Evolutionary conservation across 2,329 filamentous ascomycete species (phyloP).

Genomic region (Epichloe sp.): DNA sequence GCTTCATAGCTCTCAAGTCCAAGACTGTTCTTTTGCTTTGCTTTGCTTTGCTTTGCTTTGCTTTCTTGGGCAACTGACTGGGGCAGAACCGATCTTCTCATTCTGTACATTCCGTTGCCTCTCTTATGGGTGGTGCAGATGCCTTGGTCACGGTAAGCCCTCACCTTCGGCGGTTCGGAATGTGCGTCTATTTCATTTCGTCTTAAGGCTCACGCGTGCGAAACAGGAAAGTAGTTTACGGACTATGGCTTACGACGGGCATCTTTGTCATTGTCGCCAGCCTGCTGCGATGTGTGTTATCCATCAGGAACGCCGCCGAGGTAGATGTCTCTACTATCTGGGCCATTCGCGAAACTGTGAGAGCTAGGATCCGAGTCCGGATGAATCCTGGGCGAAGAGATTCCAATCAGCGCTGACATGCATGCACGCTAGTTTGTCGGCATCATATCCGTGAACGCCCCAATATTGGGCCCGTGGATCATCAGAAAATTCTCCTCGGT

Average conservation of each 20-base stretch:
- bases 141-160: constrained; percentile 9
- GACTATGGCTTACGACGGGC: constrained; percentile 13
- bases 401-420: background rate
- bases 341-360: constrained; percentile 15
- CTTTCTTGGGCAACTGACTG: background rate
- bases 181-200: no score
- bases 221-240: constrained; percentile 11
- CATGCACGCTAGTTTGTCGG: constrained; percentile 10
- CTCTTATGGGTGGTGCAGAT: constrained; percentile 13
- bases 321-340: constrained; percentile 14
- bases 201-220: background rate
- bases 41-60: background rate
- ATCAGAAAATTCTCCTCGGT: constrained; percentile 9
- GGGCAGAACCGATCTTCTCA: constrained; percentile 11
- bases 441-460: constrained; percentile 12
- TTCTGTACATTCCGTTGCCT: constrained; percentile 12
- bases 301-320: constrained; percentile 8
- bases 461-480: constrained; percentile 13
- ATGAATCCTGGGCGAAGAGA: background rate
- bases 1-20: no score
- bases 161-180: background rate
- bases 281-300: constrained; percentile 12
- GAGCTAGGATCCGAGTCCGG: background rate
- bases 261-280: constrained; percentile 14
- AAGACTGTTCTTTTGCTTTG: background rate